Conservation (phyloP, 768 basidiomycete species). For the Pisolithus microcarpus region DNA sequence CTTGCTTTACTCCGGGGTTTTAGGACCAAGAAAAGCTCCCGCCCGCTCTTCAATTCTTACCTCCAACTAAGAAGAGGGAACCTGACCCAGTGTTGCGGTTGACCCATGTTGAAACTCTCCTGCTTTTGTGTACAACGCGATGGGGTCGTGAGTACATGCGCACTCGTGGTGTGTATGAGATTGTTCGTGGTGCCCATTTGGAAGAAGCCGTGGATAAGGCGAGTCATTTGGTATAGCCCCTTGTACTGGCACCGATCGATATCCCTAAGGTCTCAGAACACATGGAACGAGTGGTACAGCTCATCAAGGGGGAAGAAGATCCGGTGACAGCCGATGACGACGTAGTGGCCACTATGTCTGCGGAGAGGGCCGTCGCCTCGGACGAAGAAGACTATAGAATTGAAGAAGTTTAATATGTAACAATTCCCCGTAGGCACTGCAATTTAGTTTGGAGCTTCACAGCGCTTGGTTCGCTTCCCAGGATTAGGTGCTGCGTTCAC, state of each 20-base stretch:
- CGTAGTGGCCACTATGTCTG: conserved; percentile 19
- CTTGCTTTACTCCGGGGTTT: not conserved
- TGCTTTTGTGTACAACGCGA: conserved; percentile 82
- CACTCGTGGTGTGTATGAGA: conserved; percentile 76
- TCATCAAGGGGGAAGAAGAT: conserved; percentile 77
- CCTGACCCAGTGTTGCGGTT: conserved; percentile 66
- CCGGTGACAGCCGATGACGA: conserved; percentile 37
- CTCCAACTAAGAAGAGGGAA: conserved; percentile 79
- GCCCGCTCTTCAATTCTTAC: conserved; percentile 78
- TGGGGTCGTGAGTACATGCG: conserved; percentile 83
- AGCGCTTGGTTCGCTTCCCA: not conserved
- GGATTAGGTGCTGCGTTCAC: not conserved
- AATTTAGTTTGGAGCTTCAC: not conserved
- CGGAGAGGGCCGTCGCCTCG: conserved; percentile 20
- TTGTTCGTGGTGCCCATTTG: conserved; percentile 72
- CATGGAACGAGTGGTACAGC: conserved; percentile 79
- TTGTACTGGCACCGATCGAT: not conserved
- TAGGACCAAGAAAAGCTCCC: conserved; percentile 89
- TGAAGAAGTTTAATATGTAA: conserved; percentile 55
- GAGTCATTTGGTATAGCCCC: conserved; percentile 11
- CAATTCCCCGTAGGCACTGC: conserved; percentile 4
- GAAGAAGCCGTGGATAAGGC: conserved; percentile 77
- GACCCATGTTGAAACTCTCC: conserved; percentile 82
- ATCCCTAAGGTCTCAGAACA: conserved; percentile 67
- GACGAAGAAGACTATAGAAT: conserved; percentile 70